Evolutionary conservation across 208 protist species (phyloP), one percentile per base, ranked within the genome.

Genomic region (Trypanosoma grayi): DNA sequence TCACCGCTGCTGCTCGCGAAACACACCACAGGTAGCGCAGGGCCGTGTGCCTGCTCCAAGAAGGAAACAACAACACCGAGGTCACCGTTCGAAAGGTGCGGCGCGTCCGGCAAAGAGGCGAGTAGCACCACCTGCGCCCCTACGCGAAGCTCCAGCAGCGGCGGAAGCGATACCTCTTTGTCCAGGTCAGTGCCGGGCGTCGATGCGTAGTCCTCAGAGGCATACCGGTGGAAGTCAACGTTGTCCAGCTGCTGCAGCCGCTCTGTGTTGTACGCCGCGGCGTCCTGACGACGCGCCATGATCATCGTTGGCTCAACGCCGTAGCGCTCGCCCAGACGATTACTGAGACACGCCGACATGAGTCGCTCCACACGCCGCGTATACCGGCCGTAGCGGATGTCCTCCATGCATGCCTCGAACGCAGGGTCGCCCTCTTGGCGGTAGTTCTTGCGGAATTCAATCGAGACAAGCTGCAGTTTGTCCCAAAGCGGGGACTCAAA

Each of bases 81-180:
- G 34, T 73, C 70, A 28, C 73, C 73, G 31, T 76, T 86, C 0
- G 67, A 67, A 20, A 90, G 67, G 28, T 63, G 34, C 28, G 71
- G 48, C 14, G 65, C 37, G 22, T 81, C 65, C 16, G 70, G 73
- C 13, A 93, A 43, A 20, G 74, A 54, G 22, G 74, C 55, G 8
- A 92, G 66, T 22, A 94, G 74, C 3, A 94, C 75, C 30, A 94
- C 82, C 67, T 90, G 87, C 18, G 84, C 84, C 13, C 82, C 84
- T 8, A 66, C 67, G 57, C 85, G 82, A 43, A 92, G 63, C 33
- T 78, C 80, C 4, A 94, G 47, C 41, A 73, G 33, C 13, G 70
- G 31, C 10, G 73, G 76, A 2, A 90, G 67, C 10, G 75, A 70
- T 13, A 90, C 66, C 54, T 91, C 85, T 33, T 39, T 60, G 56